phyloP scores from a whole-genome alignment of 2,329 filamentous ascomycete genomes.

The Ophiocordyceps sinensis region DNA sequence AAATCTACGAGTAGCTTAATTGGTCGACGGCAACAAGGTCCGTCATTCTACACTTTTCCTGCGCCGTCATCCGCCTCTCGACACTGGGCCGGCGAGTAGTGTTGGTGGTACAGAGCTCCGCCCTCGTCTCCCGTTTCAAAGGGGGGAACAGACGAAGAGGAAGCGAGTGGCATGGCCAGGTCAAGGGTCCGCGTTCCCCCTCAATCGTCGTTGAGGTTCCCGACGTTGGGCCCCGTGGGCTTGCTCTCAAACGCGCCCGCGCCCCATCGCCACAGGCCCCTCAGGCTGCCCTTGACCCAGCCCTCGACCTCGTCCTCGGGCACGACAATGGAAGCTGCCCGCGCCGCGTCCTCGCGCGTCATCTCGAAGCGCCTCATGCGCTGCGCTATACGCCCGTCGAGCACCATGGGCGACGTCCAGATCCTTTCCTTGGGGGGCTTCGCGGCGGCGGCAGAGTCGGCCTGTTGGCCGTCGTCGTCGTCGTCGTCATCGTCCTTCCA shows the following conservation, averaged over 20 bases:
- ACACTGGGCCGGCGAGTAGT: neutral
- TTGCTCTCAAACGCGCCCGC: slow-evolving; percentile 23
- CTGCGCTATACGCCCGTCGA: slow-evolving; percentile 61
- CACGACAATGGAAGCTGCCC: slow-evolving; percentile 46
- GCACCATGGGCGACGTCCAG: slow-evolving; percentile 59
- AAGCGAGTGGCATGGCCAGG: neutral
- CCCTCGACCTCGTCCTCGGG: slow-evolving; percentile 57
- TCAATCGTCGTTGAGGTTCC: slow-evolving; percentile 23
- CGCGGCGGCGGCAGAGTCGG: slow-evolving; percentile 19
- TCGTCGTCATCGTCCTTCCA: slow-evolving; percentile 37
- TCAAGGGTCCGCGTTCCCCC: neutral
- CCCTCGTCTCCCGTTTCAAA: neutral
- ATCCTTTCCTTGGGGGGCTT: slow-evolving; percentile 48
- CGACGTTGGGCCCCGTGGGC: slow-evolving; percentile 26
- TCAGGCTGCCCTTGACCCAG: slow-evolving; percentile 47
- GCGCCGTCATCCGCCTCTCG: no score
- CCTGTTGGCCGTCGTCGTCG: slow-evolving; percentile 20
- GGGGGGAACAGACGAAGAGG: neutral
- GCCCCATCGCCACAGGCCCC: slow-evolving; percentile 38
- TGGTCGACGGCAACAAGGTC: no score
- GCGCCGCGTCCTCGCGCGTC: slow-evolving; percentile 51
- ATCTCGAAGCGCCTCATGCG: slow-evolving; percentile 75
- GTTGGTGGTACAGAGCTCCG: neutral
- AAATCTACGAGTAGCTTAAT: no score
- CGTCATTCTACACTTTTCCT: no score